These are phyloP conservation scores for Austroboletus novae-zelandiae DNA, from an alignment of 1,284 basidiomycete genomes.

Conservation along the genomic window DNA sequence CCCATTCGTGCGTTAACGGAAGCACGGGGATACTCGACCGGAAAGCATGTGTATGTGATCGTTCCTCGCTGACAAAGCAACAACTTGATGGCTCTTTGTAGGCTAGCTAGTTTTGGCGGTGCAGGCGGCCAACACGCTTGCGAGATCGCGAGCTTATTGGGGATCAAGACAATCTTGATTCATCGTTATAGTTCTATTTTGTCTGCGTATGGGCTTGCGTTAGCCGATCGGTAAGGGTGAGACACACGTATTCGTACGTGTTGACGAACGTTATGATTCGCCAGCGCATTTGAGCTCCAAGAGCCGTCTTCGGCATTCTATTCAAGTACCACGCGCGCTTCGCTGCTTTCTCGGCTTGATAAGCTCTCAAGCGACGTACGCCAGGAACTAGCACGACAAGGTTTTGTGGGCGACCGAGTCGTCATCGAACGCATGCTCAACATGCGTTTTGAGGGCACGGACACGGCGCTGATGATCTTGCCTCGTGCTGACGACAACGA, in stretches of 20 bases:
- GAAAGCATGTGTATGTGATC: constrained; percentile 64
- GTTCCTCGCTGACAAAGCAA: not conserved
- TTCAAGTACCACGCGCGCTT: constrained; percentile 48
- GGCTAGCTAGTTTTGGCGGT: constrained; percentile 82
- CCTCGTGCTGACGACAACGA: constrained; percentile 55
- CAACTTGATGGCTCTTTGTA: constrained; percentile 8
- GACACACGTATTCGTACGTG: not conserved
- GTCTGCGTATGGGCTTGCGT: constrained; percentile 75
- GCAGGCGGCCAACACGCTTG: constrained; percentile 83
- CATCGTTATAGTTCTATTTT: constrained; percentile 76
- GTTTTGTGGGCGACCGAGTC: constrained; percentile 73
- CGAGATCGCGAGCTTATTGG: constrained; percentile 66
- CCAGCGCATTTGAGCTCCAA: constrained; percentile 80
- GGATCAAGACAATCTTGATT: constrained; percentile 71
- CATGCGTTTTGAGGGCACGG: constrained; percentile 90
- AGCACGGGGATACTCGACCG: constrained; percentile 82
- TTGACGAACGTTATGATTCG: not conserved
- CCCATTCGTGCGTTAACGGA: constrained; percentile 93
- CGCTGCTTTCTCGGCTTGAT: constrained; percentile 65
- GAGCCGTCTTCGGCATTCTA: constrained; percentile 83
- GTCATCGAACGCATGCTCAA: constrained; percentile 82
- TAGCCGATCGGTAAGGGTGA: constrained; percentile 68
- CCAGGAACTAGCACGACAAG: constrained; percentile 70
- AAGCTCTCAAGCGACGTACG: constrained; percentile 63
- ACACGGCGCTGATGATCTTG: constrained; percentile 88